Evolutionary conservation across 2,329 filamentous ascomycete species (phyloP).

Genomic region (Fusarium pseudocircinatum): DNA sequence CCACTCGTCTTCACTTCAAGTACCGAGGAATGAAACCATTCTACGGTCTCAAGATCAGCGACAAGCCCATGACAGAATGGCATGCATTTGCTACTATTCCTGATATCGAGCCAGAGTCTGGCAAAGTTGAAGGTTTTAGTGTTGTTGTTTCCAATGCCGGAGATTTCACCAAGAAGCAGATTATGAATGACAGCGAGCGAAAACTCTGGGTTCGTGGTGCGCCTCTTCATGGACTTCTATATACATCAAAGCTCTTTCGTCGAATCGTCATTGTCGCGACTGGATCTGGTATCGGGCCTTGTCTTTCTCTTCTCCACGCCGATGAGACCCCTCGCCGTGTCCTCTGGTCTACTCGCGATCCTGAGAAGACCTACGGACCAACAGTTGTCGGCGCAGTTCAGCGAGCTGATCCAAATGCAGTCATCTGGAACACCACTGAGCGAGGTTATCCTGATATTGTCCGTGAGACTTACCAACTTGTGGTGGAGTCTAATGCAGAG

Average conservation of each 20-base stretch:
- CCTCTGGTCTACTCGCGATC: slow-evolving; percentile 10
- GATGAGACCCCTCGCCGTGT: slow-evolving; percentile 13
- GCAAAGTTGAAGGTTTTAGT: slow-evolving; percentile 5
- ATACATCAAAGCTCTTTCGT: slow-evolving; percentile 7
- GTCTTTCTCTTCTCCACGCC: background rate
- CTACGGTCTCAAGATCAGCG: slow-evolving; percentile 23
- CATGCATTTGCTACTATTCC: slow-evolving; percentile 19
- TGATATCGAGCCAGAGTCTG: slow-evolving; percentile 12
- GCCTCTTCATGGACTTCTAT: slow-evolving; percentile 1
- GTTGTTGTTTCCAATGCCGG: slow-evolving; percentile 14
- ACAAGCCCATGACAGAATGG: slow-evolving; percentile 14
- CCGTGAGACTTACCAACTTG: slow-evolving; percentile 11
- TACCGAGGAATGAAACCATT: slow-evolving; percentile 20
- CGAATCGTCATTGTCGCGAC: slow-evolving; percentile 8
- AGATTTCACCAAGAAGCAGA: slow-evolving; percentile 18
- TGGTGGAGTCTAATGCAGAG: slow-evolving; percentile 11
- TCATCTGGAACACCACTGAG: slow-evolving; percentile 16
- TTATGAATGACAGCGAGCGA: slow-evolving; percentile 2
- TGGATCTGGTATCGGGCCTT: slow-evolving; percentile 14
- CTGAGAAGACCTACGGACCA: slow-evolving; percentile 11
- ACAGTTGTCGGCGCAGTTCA: background rate
- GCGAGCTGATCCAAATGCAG: slow-evolving; percentile 7
- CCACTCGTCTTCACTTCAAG: slow-evolving; percentile 20
- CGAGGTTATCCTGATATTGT: slow-evolving; percentile 16
- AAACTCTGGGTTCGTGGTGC: slow-evolving; percentile 15